Evolutionary conservation across 257 asterid species (phyloP).

Genomic region (Lithospermum erythrorhizon): DNA sequence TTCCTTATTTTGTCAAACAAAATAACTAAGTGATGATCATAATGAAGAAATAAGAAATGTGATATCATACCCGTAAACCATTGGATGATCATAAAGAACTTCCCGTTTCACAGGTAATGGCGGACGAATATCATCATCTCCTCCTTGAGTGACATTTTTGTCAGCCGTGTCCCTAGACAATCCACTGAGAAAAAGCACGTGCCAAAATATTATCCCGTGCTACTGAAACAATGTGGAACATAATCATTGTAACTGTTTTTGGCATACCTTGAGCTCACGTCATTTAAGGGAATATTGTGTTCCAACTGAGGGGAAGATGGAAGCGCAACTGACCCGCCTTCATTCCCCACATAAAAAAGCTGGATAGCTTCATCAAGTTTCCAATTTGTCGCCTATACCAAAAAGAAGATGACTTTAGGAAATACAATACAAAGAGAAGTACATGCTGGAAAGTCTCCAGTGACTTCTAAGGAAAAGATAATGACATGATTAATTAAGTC

Average conservation of each 20-base stretch:
- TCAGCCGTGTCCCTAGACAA: conserved; percentile 30
- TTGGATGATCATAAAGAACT: conserved; percentile 66
- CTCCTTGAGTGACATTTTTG: conserved; percentile 31
- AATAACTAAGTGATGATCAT: neutral
- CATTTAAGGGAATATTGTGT: conserved; percentile 33
- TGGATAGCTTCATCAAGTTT: conserved; percentile 97
- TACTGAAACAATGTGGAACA: conserved; percentile 3
- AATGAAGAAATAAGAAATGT: conserved; percentile 3
- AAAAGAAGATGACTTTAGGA: conserved; percentile 4
- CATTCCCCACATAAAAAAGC: conserved; percentile 80
- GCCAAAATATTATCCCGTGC: neutral
- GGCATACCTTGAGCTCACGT: conserved; percentile 45
- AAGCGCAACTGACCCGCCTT: conserved; percentile 38
- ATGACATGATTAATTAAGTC: too few relatives aligned
- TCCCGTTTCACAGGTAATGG: conserved; percentile 96
- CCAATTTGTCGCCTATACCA: conserved; percentile 89
- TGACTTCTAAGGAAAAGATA: neutral
- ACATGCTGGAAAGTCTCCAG: neutral
- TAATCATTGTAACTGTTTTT: conserved; percentile 4
- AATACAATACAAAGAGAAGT: neutral
- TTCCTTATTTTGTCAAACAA: neutral
- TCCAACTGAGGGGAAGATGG: conserved; percentile 28
- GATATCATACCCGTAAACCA: conserved; percentile 51
- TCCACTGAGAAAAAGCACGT: conserved; percentile 29
- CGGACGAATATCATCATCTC: conserved; percentile 59